Evolutionary conservation across 2,329 filamentous ascomycete genomes (phyloP).

Genomic region (Pseudonectria buxi): DNA sequence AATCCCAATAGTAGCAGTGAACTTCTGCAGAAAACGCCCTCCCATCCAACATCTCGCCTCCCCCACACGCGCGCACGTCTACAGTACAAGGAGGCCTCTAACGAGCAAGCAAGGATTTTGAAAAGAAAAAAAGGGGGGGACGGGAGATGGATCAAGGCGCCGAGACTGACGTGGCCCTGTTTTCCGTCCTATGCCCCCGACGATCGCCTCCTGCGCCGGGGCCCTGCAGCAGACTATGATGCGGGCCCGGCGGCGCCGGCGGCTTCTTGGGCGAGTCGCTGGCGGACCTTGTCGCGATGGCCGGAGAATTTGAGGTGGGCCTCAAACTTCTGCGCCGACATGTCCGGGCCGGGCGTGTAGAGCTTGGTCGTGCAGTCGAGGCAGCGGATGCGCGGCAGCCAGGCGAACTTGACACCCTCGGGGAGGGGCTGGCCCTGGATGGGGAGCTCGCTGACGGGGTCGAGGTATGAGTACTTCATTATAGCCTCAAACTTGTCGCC

Average conservation of each 20-base stretch:
- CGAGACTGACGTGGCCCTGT: neutral
- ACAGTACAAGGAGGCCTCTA: too few species aligned
- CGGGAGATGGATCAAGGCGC: neutral
- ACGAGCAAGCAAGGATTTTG: neutral
- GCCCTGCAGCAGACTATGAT: constrained; percentile 1
- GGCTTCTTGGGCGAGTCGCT: constrained; percentile 22
- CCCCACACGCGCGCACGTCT: neutral
- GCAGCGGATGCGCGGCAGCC: constrained; percentile 83
- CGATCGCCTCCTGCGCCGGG: neutral
- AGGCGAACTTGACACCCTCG: constrained; percentile 68
- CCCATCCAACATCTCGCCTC: neutral
- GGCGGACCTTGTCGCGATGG: constrained; percentile 63
- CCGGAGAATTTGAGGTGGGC: constrained; percentile 80
- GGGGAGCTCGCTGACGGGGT: constrained; percentile 61
- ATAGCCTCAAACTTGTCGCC: constrained; percentile 75
- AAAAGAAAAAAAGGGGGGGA: too few species aligned
- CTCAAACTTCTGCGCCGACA: constrained; percentile 84
- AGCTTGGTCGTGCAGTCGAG: constrained; percentile 89
- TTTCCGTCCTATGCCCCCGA: neutral
- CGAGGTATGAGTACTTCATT: constrained; percentile 85
- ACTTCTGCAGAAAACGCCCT: neutral
- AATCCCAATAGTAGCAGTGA: too few species aligned
- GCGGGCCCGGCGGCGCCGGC: constrained; percentile 3
- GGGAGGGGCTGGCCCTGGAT: constrained; percentile 52
- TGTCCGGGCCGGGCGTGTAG: constrained; percentile 83